These are phyloP conservation scores for Mariannaea sp. DNA, from an alignment of 2,329 filamentous ascomycete species.

Conservation along the genomic window DNA sequence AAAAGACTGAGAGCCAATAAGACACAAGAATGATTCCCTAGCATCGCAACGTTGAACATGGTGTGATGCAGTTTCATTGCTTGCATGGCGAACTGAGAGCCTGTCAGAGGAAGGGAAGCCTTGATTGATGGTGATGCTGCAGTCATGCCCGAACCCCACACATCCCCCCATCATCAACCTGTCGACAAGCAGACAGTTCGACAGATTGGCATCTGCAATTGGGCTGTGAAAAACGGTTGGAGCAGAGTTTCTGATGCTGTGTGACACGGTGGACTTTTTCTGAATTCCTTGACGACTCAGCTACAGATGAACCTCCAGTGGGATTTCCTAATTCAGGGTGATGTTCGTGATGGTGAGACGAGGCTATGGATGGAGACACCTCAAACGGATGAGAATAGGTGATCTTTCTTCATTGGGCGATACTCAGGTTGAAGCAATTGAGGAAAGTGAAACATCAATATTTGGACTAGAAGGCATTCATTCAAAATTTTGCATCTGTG, in stretches of 20 bases:
- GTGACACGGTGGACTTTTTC: slow-evolving; percentile 24
- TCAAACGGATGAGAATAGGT: background rate
- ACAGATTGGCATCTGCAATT: slow-evolving; percentile 26
- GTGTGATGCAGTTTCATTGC: slow-evolving; percentile 34
- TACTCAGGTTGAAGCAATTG: slow-evolving; percentile 2
- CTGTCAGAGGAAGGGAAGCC: slow-evolving; percentile 35
- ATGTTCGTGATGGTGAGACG: slow-evolving; percentile 21
- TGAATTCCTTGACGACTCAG: slow-evolving; percentile 23
- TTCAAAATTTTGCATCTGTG: background rate
- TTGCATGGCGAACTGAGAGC: slow-evolving; percentile 38
- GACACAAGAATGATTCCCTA: slow-evolving; percentile 13
- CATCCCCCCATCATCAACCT: slow-evolving; percentile 21
- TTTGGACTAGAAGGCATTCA: background rate
- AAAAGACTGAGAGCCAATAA: slow-evolving; percentile 14
- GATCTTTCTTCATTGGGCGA: background rate
- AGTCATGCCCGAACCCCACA: slow-evolving; percentile 39
- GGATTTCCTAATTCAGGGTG: slow-evolving; percentile 25
- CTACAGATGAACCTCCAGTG: slow-evolving; percentile 1
- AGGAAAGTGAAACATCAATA: background rate
- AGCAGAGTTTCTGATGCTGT: slow-evolving; percentile 20
- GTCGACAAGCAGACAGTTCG: slow-evolving; percentile 20
- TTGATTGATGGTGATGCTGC: slow-evolving; percentile 36
- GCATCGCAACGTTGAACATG: slow-evolving; percentile 24
- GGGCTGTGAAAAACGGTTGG: slow-evolving; percentile 25
- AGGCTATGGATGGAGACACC: slow-evolving; percentile 11